phyloP scores from a whole-genome alignment of 148 eudicot genomes.

The Silene conica region DNA sequence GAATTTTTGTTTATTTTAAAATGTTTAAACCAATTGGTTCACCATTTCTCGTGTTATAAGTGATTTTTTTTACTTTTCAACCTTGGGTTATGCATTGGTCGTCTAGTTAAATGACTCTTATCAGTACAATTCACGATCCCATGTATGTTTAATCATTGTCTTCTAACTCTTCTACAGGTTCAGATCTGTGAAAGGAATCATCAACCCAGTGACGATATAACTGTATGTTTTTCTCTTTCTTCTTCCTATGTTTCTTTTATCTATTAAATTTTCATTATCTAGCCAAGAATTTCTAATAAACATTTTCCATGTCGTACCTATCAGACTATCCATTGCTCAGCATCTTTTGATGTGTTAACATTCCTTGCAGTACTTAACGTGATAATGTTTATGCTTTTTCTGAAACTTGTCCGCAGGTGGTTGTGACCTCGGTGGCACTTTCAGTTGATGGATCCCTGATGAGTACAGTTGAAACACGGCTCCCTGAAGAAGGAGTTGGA shows the following conservation, averaged over 20 bases:
- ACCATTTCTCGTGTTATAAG: not conserved
- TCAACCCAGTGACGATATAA: slow-evolving; percentile 79
- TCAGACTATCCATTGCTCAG: too few relatives aligned
- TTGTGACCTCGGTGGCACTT: slow-evolving; percentile 62
- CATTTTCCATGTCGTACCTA: not conserved
- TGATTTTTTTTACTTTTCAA: not conserved
- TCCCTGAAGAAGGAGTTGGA: slow-evolving; percentile 91
- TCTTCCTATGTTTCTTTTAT: not conserved
- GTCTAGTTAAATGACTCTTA: not conserved
- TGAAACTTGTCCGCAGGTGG: slow-evolving; percentile 47
- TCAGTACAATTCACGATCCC: not conserved
- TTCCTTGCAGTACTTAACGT: not conserved
- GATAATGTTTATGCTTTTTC: not conserved
- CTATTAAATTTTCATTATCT: not conserved
- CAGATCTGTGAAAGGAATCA: slow-evolving; percentile 90
- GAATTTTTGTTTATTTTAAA: not conserved
- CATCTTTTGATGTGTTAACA: not conserved
- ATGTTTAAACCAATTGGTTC: not conserved
- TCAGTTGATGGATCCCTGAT: slow-evolving; percentile 75
- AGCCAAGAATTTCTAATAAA: not conserved
- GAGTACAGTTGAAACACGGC: slow-evolving; percentile 83
- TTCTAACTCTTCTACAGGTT: slow-evolving; percentile 44
- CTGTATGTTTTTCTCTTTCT: slow-evolving; percentile 38
- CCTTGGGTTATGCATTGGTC: too few relatives aligned
- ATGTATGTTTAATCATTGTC: not conserved